Conservation (phyloP, 73 alveolate species). For the Paramecium tetraurelia region DNA sequence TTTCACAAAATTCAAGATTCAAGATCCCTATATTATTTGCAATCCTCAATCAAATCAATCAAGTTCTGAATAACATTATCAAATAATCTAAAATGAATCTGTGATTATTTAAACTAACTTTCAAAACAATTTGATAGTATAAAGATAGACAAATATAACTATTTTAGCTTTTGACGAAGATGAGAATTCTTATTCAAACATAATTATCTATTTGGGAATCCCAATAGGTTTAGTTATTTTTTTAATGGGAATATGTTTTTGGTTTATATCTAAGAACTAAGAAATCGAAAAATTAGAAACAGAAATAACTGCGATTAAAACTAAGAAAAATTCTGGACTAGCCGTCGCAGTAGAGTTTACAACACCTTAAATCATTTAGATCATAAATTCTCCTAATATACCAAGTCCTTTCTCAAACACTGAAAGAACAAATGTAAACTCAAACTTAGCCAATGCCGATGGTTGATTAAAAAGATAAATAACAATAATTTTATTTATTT, state of each 20-base stretch:
- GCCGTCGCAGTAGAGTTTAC: background rate
- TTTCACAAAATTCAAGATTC: background rate
- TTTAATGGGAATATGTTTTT: background rate
- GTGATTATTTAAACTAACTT: background rate
- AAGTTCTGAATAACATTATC: background rate
- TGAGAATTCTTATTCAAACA: background rate
- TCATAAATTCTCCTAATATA: background rate
- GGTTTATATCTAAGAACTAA: background rate
- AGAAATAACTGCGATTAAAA: background rate
- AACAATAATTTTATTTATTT: background rate
- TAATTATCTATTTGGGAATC: background rate
- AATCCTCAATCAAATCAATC: background rate
- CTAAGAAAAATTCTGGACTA: background rate
- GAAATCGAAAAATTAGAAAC: background rate
- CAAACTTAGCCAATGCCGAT: background rate
- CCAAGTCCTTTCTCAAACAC: conserved; percentile 15
- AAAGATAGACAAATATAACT: background rate
- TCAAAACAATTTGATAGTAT: background rate
- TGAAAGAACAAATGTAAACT: background rate
- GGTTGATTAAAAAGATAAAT: background rate
- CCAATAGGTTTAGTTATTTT: background rate
- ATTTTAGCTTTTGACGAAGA: background rate
- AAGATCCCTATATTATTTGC: background rate
- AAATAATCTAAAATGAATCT: background rate
- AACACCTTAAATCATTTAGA: background rate